These are phyloP conservation scores for Cytospora chrysosperma DNA, from an alignment of 2,329 filamentous ascomycete species.

Conservation along the genomic window DNA sequence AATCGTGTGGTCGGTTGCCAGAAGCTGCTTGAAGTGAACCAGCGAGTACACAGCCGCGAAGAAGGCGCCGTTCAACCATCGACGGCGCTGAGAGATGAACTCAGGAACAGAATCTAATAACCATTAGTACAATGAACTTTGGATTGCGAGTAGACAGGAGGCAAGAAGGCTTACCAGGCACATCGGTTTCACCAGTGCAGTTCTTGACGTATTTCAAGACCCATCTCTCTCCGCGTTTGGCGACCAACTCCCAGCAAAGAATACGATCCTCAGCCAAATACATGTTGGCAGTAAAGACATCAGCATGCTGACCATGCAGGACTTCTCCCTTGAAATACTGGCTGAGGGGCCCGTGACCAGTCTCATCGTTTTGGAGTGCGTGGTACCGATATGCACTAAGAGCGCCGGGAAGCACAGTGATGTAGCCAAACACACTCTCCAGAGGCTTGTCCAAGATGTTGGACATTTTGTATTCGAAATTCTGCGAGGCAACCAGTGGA, in stretches of 20 bases:
- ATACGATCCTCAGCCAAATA: slow-evolving; percentile 89
- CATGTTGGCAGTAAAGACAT: slow-evolving; percentile 98
- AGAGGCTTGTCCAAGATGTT: slow-evolving; percentile 98
- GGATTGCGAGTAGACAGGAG: neutral
- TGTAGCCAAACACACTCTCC: slow-evolving; percentile 97
- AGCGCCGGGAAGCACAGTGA: slow-evolving; percentile 92
- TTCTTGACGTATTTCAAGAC: slow-evolving; percentile 97
- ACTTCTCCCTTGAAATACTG: slow-evolving; percentile 99
- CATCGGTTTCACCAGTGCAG: slow-evolving; percentile 95
- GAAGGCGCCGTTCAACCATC: slow-evolving; percentile 98
- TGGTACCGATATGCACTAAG: slow-evolving; percentile 95
- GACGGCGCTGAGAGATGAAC: slow-evolving; percentile 92
- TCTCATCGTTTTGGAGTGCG: slow-evolving; percentile 93
- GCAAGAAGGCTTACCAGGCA: slow-evolving; percentile 68
- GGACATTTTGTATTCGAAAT: slow-evolving; percentile 99
- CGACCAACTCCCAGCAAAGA: slow-evolving; percentile 91
- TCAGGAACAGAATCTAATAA: slow-evolving; percentile 82
- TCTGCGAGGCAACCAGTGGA: slow-evolving; percentile 92
- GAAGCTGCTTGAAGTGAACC: slow-evolving; percentile 91
- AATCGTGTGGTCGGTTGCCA: slow-evolving; percentile 87
- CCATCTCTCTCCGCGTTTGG: slow-evolving; percentile 92
- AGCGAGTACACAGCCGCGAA: slow-evolving; percentile 98
- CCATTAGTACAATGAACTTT: slow-evolving; percentile 26
- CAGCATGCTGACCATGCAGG: slow-evolving; percentile 90
- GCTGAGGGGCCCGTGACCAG: slow-evolving; percentile 88